Evolutionary conservation across 2,329 filamentous ascomycete genomes (phyloP).

Genomic region (Cytospora leucostoma): DNA sequence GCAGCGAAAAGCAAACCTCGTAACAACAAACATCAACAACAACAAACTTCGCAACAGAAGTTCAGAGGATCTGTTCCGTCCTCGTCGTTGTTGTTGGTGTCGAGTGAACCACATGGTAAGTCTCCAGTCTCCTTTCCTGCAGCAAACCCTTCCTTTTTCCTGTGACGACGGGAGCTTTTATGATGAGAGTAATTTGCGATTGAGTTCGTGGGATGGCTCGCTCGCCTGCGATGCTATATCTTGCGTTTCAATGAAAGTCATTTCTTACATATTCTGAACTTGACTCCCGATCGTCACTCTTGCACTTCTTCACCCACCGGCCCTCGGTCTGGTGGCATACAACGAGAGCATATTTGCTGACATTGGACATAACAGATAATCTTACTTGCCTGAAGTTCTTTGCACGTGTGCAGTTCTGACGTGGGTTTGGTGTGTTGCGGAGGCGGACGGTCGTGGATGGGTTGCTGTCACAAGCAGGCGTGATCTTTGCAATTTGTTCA

Average conservation of each 20-base stretch:
- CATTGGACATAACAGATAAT: constrained; percentile 7
- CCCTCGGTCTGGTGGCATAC: too few species aligned
- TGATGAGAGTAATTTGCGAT: constrained; percentile 99
- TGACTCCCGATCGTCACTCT: constrained; percentile 15
- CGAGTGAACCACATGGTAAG: not conserved
- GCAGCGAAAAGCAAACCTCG: not conserved
- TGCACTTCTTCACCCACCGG: not conserved
- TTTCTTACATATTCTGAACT: constrained; percentile 99
- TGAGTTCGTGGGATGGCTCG: constrained; percentile 83
- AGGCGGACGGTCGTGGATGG: too few species aligned
- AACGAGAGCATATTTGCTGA: constrained; percentile 5
- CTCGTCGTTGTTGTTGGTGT: not conserved
- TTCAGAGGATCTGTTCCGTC: not conserved
- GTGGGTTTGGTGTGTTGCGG: not conserved
- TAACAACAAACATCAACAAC: constrained; percentile 3
- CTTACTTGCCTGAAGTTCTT: not conserved
- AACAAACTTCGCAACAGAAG: not conserved
- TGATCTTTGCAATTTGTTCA: not conserved
- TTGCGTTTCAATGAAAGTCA: constrained; percentile 79
- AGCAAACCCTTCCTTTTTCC: too few species aligned
- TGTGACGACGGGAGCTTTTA: constrained; percentile 37
- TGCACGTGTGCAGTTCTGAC: not conserved
- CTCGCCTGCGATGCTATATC: constrained; percentile 90
- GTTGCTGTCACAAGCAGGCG: not conserved
- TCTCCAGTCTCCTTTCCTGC: not conserved